Base-by-base conservation (phyloP, 148 eudicot genomes). In the Chenopodium album region DNA sequence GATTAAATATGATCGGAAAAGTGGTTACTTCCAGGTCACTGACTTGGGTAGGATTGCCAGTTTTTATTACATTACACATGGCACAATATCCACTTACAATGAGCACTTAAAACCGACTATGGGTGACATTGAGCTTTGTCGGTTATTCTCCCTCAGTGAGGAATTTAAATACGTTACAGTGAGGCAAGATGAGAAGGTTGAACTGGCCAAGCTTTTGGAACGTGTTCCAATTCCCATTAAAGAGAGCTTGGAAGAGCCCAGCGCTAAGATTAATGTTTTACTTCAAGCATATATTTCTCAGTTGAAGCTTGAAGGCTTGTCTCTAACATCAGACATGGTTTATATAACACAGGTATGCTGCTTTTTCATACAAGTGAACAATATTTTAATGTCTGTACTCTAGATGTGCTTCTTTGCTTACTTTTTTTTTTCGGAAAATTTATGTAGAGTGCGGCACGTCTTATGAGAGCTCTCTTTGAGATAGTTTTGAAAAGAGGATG, bases 41-140 rank as follows among this genome's bases (percentile, higher is more conserved):
- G 98, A 94, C 82, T 82, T 94, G 90, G 98, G 98, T 26, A 90
- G 95, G 79, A 94, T 94, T 83, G 98, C 98, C 1, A 94, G 98
- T 82, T 94, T 91, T 85, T 92, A 94, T 78, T 92, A 94, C 79
- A 92, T 94, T 32, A 94, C 93, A 7, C 96, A 94, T 84, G 98
- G 94, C 64, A 91, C 98, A 4, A 94, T 94, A 79, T 85, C 93
- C 72, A 94, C 94, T 9, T 94, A 91, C 86, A 94, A 94, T 80
- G 98, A 94, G 87, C 92, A 94, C 86, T 85, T 94, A 89, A 94
- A 94, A 85, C 96, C 96, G 47, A 92, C 96, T 9, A 94, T 92
- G 98, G 96, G 96, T 86, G 98, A 94, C 83, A 94, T 92, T 78
- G 98, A 94, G 84, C 96, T 94, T 23, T 94, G 98, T 80, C 94